Base-by-base conservation (phyloP, 768 basidiomycete species). In the Tricholomella constricta region DNA sequence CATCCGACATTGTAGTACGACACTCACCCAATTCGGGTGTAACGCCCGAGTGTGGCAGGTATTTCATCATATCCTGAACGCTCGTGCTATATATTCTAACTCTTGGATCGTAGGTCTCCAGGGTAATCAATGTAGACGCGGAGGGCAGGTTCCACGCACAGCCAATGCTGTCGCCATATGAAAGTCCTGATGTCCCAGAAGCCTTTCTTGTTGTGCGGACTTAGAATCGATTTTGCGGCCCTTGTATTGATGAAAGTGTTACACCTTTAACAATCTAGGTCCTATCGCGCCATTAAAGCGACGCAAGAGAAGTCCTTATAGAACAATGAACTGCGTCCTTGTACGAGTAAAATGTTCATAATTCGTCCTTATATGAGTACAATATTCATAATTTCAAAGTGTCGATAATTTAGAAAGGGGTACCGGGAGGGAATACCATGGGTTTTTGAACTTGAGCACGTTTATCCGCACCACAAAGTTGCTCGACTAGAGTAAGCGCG, bases 31-130 rank as follows among this genome's bases (percentile, higher is more conserved):
- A 52, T 79, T 91, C 56, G 89, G 90, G 4, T 84, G 82, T 58
- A 85, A 84, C 62, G 81, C 84, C 0, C 73, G 72, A 32, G 88
- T 88, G 1, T 89, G 86, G 84, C 80, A 87, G 77, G 89, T 88
- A 17, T 19, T 14, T 12, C 36, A 32, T 45, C 19, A 34, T 20
- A 37, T 41, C 43, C 34, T 36, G 23, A 49, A 45, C 60, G 34
- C 44, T 26, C 48, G 17, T 26, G 48, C 12, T 35, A 35, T 8
- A 20, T 50, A 8, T 17, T 48, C 11, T 46, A 17, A 43, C 42
- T 4, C 25, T 26, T 25, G 11, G 35, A 31, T 48, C 49, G 0
- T 54, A 88, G 86, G 76, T 88, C 31, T 69, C 73, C 48, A 72
- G 79, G 34, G 60, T 57, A 14, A 69, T 81, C 10, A 45, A 60